These are phyloP conservation scores for Solanum dulcamara DNA, from an alignment of 257 asterid genomes.

Conservation along the genomic window DNA sequence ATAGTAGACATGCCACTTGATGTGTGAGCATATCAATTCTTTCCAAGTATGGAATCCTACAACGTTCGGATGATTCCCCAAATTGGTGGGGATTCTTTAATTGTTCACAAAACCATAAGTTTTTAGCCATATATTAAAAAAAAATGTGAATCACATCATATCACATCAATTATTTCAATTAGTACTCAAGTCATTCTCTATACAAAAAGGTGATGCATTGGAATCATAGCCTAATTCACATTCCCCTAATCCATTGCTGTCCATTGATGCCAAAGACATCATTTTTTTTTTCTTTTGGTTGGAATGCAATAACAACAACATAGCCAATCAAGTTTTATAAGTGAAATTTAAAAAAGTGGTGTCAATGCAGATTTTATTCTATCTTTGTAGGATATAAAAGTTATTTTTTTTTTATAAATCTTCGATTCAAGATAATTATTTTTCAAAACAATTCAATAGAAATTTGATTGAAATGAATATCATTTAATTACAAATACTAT, in stretches of 20 bases:
- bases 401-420: too few relatives aligned
- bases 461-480: too few relatives aligned
- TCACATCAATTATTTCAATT: not conserved
- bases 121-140: not conserved
- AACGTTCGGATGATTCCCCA: not conserved
- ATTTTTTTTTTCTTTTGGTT: not conserved
- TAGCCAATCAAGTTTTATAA: too few relatives aligned
- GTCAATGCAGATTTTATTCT: rapidly evolving
- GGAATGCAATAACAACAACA: not conserved
- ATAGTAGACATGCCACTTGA: not conserved
- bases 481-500: not conserved
- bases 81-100: not conserved
- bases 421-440: not conserved
- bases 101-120: not conserved
- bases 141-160: not conserved
- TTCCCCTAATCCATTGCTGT: not conserved
- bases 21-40: not conserved
- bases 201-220: not conserved
- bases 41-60: not conserved
- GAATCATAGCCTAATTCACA: not conserved
- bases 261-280: not conserved
- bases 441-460: not conserved
- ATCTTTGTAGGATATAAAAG: too few relatives aligned
- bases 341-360: too few relatives aligned
- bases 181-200: not conserved